Evolutionary conservation across 345 rosid genomes (phyloP).

Genomic region (Citrus reticulata): DNA sequence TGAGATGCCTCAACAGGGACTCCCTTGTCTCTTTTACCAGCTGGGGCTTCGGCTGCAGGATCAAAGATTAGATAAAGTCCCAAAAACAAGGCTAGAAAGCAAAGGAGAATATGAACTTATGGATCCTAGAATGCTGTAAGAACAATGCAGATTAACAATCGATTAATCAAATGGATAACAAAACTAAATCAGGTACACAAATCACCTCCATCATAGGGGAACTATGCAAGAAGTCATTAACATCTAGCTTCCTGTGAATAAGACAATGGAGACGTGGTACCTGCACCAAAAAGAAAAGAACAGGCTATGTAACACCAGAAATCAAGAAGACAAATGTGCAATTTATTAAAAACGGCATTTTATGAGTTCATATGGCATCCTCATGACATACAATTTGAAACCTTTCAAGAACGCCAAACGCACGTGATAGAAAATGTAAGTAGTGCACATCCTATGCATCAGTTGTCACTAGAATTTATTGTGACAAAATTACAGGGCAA

Average conservation of each 20-base stretch:
- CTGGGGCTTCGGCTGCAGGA: conserved; percentile 52
- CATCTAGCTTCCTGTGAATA: conserved; percentile 70
- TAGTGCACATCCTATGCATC: no score
- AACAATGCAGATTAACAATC: not conserved
- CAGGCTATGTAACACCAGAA: not conserved
- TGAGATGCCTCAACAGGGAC: conserved; percentile 64
- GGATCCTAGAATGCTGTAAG: not conserved
- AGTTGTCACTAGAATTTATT: not conserved
- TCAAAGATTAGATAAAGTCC: not conserved
- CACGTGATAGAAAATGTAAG: not conserved
- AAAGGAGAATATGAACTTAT: not conserved
- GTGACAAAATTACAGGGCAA: no score
- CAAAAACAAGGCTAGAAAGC: not conserved
- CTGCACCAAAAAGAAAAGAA: conserved; percentile 28
- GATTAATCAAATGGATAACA: not conserved
- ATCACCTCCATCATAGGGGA: conserved; percentile 59
- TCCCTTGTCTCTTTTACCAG: conserved; percentile 56
- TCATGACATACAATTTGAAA: not conserved
- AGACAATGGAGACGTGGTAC: conserved; percentile 92
- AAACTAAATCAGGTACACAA: not conserved
- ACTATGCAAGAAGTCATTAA: conserved; percentile 49
- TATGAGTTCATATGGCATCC: not conserved
- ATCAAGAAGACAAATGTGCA: not conserved
- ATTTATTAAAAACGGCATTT: not conserved
- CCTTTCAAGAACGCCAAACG: not conserved